Base-by-base conservation (phyloP, 352 stramenopile species). In the Pythium insidiosum region DNA sequence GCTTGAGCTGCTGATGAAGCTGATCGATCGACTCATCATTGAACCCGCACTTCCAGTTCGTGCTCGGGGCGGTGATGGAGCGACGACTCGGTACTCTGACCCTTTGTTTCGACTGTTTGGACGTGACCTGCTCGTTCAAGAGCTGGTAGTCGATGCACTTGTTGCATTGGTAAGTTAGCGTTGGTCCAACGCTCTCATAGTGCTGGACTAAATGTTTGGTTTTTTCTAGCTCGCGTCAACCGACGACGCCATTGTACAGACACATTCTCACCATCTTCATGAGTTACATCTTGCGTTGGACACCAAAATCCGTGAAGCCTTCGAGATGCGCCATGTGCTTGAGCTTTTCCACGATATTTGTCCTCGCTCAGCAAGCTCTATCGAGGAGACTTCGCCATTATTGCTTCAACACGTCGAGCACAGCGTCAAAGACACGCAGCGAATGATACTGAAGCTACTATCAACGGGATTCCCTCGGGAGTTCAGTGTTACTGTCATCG, bases 391-490 rank as follows among this genome's bases (percentile, higher is more conserved):
- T 0, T 88, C 74, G 10, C 77, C 73, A 11, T 44, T 93, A 6
- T 51, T 92, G 18, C 43, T 89, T 10, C 77, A 90, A 46, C 77
- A 90, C 42, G 65, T 91, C 7, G 78, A 91, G 37, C 72, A 89
- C 42, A 77, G 66, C 23, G 29, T 89, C n/a, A 77, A 89, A 23
- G 78, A 86, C 36, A 66, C 76, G 0, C 64, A 82, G 6, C 75
- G 78, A 1, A 47, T 94, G 12, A 28, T 90, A 25, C 68, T 94
- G 6, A 94, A 91, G 43, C 45, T 94, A 4, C 56, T 90, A 0
- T 87, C 81, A 3, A 85, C 75, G 5, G 75, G 73, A 18, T 94
- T 94, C 21, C 81, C 81, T 7, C 80, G 78, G 38, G 76, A 86
- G 21, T 94, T 94, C 38, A 82, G 86, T 40, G 72, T 94, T 7